phyloP scores from a whole-genome alignment of 192 early-diverging fungal genomes.

The Rhizophlyctis rosea region DNA sequence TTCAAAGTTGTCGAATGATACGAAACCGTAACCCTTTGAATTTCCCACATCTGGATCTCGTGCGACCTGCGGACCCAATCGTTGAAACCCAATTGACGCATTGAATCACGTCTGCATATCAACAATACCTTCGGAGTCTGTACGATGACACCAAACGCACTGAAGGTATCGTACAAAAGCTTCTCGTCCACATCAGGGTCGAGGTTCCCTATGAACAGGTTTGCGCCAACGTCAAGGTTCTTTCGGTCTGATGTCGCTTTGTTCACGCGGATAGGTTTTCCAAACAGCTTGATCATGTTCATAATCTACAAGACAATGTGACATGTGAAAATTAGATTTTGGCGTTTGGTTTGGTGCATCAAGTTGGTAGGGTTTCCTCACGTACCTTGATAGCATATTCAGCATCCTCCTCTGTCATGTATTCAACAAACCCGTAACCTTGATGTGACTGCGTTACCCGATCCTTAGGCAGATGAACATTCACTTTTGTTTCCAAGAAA shows the following conservation, averaged over 20 bases:
- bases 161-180: constrained; percentile 90
- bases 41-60: constrained; percentile 81
- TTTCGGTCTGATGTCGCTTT: constrained; percentile 85
- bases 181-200: constrained; percentile 89
- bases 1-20: constrained; percentile 90
- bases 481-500: constrained; percentile 44
- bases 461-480: constrained; percentile 97
- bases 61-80: constrained; percentile 49
- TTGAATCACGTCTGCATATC: neutral
- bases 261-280: constrained; percentile 94
- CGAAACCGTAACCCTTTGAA: constrained; percentile 92
- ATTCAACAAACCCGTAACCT: constrained; percentile 96
- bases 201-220: constrained; percentile 94
- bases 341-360: no score
- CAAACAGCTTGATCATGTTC: constrained; percentile 94
- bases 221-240: constrained; percentile 91
- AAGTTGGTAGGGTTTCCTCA: no score
- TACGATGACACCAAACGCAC: constrained; percentile 88
- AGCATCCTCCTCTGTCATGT: constrained; percentile 88
- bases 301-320: constrained; percentile 57
- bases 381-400: constrained; percentile 85
- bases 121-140: constrained; percentile 70
- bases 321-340: no score
- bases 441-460: constrained; percentile 90
- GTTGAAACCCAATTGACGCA: neutral